Evolutionary conservation across 2,329 filamentous ascomycete genomes (phyloP).

Genomic region (Cladorrhinum sp.): DNA sequence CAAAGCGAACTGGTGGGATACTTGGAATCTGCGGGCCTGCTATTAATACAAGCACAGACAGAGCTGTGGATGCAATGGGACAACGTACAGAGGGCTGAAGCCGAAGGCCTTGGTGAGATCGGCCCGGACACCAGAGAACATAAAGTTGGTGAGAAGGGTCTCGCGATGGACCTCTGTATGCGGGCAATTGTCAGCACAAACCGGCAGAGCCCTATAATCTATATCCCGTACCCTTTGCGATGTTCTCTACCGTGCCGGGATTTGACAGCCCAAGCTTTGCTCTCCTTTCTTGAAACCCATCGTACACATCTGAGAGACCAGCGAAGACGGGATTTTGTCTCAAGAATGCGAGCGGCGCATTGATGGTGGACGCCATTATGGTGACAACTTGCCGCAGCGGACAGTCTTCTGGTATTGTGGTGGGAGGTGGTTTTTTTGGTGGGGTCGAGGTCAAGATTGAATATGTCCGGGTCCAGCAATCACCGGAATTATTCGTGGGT

Average conservation of each 20-base stretch:
- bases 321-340: conserved; percentile 69
- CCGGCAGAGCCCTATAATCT: neutral
- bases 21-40: conserved; percentile 63
- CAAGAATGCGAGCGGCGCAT: conserved; percentile 62
- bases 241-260: conserved; percentile 86
- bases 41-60: conserved; percentile 14
- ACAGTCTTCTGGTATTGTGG: neutral
- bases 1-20: conserved; percentile 95
- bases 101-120: conserved; percentile 97
- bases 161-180: conserved; percentile 80
- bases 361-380: conserved; percentile 52
- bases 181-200: conserved; percentile 4
- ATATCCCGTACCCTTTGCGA: conserved; percentile 49
- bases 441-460: neutral
- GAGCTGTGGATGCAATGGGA: neutral
- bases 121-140: conserved; percentile 93
- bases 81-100: conserved; percentile 66
- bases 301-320: conserved; percentile 72
- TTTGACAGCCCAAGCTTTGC: conserved; percentile 85
- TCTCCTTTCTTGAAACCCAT: conserved; percentile 79
- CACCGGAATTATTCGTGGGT: neutral
- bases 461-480: neutral
- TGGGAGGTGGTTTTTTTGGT: neutral
- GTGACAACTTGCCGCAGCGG: conserved; percentile 28
- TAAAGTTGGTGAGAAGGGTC: conserved; percentile 93